Evolutionary conservation across 2,329 filamentous ascomycete species (phyloP), one percentile per base, ranked within the genome.

Genomic region (Stagonosporopsis cucurbitacearum): DNA sequence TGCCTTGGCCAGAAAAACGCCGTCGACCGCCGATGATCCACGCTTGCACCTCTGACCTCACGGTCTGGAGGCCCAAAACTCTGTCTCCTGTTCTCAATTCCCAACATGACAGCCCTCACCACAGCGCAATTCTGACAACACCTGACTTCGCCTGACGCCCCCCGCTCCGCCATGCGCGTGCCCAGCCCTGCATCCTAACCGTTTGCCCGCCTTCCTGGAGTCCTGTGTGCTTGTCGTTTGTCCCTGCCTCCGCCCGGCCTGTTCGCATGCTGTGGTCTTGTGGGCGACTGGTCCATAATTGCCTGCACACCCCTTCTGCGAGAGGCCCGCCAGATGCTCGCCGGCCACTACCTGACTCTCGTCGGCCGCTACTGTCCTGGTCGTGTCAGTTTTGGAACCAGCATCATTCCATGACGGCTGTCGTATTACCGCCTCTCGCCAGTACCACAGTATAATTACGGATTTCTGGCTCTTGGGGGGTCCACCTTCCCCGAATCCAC

Each of bases 251-350:
- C 41, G 50, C 28, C 25, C 56, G 25, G 54, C 51, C 45, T 59
- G 47, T 50, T 56, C 47, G 45, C 60, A 54, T 55, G 55, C 50
- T 42, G 43, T 41, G 44, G 33, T 45, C 42, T 44, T 44, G 47
- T 52, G 48, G 50, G 51, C 50, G 49, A 52, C 46, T 51, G 47
- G 54, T 37, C 28, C 47, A 49, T 42, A 42, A 22, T 60, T 63
- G 54, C 51, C 53, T 54, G 59, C 62, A 64, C 56, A 55, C 59
- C 56, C 48, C 58, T 54, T 45, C 25, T 43, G 40, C 54, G 43
- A 57, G 48, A 57, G 58, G 65, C 62, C 63, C 66, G 64, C 63
- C 70, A 66, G 69, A 72, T 72, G 70, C 69, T 58, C 58, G 49
- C 60, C 60, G 58, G 60, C 59, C 58, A 49, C 56, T 48, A 57